Base-by-base conservation (phyloP, 768 basidiomycete genomes). In the Fistulinella prunicolor region DNA sequence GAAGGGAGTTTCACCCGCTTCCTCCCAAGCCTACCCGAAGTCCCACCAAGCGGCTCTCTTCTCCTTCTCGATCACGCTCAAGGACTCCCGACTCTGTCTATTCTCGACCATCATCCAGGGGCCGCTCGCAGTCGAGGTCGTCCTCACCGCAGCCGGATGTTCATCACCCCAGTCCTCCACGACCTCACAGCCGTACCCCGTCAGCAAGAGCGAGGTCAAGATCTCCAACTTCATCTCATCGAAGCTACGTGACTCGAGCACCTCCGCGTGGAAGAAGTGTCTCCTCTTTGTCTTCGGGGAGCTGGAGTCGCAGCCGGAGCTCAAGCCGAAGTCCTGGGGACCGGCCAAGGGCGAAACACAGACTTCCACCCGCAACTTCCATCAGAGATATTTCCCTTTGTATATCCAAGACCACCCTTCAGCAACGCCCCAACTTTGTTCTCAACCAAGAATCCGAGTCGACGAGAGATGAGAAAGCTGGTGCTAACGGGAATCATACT, bases 61-160 rank as follows among this genome's bases (percentile, higher is more conserved):
- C 79, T 32, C 62, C 61, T 28, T 81, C 74, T 8, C 66, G 65
- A 47, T 76, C 86, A 22, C 79, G 73, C 26, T 88, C 84, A 9
- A 64, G 63, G 12, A 73, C 75, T 21, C 79, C 81, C 10, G 81
- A 78, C 35, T 87, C 87, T n/a, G 75, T 74, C 51, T 79, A 77
- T 44, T 85, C 85, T 19, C 78, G 70, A 40, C 78, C 70, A 34
- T 86, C 85, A 20, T 84, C 83, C 38, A 74, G 78, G 38, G 82
- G 78, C 49, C 83, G 80, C 29, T 86, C 85, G 23, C 77, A 73
- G 37, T 85, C 87, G 16, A 74, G 73, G 34, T 82, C 80, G 29
- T 60, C 68, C 47, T 83, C 86, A 20, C 84, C 85, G 14, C 75
- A 72, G 38, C 70, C 72, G 17, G 82, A 82, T 60, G 78, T 75